A percentile compares a stretch with the other conserved stretches of the same genome.
Conservation (phyloP, 345 rosid genomes). For the Populus pruinosa region DNA sequence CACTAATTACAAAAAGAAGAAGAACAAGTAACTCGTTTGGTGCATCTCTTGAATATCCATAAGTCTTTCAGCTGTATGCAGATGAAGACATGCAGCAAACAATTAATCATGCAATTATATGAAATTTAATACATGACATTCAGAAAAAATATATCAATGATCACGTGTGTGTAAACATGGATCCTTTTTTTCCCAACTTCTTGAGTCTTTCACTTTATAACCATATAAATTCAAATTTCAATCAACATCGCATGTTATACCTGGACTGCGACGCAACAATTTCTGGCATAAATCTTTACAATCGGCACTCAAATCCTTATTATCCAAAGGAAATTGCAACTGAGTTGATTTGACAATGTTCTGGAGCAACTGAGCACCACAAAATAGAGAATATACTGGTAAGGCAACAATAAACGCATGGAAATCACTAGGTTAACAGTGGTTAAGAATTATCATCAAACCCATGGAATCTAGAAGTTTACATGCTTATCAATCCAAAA, state of each 20-base stretch:
- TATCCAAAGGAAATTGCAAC: slow-evolving; percentile 66
- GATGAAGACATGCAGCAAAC: not conserved
- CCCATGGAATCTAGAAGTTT: not conserved
- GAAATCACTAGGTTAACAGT: slow-evolving; percentile 6
- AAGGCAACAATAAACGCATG: not conserved
- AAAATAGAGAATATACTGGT: slow-evolving; percentile 14
- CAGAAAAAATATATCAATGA: not conserved
- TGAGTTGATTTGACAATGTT: slow-evolving; percentile 79
- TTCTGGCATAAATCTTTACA: slow-evolving; percentile 90
- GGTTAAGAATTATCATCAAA: slow-evolving; percentile 4
- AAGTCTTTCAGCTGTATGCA: not conserved
- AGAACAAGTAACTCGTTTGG: not conserved
- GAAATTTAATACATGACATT: not conserved
- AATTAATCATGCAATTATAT: not conserved
- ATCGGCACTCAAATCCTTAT: slow-evolving; percentile 51
- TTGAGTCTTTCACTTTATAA: slow-evolving; percentile 2
- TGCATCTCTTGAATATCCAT: not conserved
- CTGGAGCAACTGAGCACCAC: slow-evolving; percentile 74
- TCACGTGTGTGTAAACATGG: not conserved
- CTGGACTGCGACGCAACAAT: slow-evolving; percentile 86
- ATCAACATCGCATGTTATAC: slow-evolving; percentile 35
- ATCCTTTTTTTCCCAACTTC: not conserved
- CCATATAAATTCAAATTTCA: slow-evolving; percentile 7
- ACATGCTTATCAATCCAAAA: not conserved
- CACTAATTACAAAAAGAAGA: too few species aligned